Base-by-base conservation (phyloP, 192 early-diverging fungal species). In the Coemansia sp. region DNA sequence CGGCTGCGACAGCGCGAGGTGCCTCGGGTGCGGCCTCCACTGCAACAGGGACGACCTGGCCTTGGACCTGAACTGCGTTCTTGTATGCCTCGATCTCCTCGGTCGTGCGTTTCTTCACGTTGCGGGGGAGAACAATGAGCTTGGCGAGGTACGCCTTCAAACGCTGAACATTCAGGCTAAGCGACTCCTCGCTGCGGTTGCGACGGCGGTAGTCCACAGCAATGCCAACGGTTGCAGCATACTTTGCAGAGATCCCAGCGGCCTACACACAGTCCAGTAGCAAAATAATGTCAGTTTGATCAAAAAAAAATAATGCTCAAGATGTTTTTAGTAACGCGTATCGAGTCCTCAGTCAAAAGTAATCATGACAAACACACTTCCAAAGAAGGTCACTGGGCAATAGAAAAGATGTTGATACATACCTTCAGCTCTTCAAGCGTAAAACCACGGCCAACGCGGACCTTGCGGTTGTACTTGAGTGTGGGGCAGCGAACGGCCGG, bases 381-480 rank as follows among this genome's bases (percentile, higher is more conserved):
- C 38, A 44, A 44, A 44, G 50, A 7, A 23, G 18, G 12, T 5
- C 50, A 52, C 7, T 10, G 18, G 5, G 22, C 22, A 21, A 25
- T 8, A 25, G 8, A 26, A 2, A 52, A 4, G 21, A 23, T 26
- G 50, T 19, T 52, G 25, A 5, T 25, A 22, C 21, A 52, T 25
- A 25, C 55, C 92, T 97, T 95, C 63, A 99, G 88, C 85, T 99
- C 97, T 65, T 99, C 97, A 54, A 96, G 83, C 55, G 95, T 96
- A 87, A 99, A 99, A 57, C 97, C 97, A 78, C 94, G 91, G 72
- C 97, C 97, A 70, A 88, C 88, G 70, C 97, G 86, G 62, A 97
- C 84, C 90, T 96, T 97, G 79, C 82, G 88, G 92, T 98, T 98
- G 91, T 98, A 97, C 84, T 94, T 95, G 76, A 96, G 65, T 49